Base-by-base conservation (phyloP, 2,329 filamentous ascomycete species). In the Mycosphaerella sp. region DNA sequence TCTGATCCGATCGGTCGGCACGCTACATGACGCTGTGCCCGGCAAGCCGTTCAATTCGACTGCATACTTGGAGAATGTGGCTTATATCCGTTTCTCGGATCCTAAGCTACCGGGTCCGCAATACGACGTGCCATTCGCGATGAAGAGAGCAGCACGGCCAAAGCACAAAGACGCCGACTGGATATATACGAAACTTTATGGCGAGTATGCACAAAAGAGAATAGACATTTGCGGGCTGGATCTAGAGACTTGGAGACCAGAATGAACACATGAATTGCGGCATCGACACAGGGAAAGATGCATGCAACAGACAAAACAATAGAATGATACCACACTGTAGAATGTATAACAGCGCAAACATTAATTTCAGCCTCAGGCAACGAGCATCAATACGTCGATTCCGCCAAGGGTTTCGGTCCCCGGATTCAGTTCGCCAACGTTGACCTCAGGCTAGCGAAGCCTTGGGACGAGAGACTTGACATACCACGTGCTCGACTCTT, bases 201-300 rank as follows among this genome's bases (percentile, higher is more conserved):
- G 75, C 38, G 64, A 67, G 34, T 80, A 77, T 62, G 73, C 75
- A 45, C 72, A 76, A 59, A 70, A 70, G 60, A 69, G 77, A 51
- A 76, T 76, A 72, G 76, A 78, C 53, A 72, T 78, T 47, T 80
- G 77, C 63, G 77, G 76, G 47, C 65, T 80, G 56, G 77, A 78
- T 59, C 64, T 80, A 59, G 76, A 78, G 65, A 64, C 62, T 21
- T 76, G 73, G 67, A 57, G 62, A 10, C 53, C 48, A 4, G 36
- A 48, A 14, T 48, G 45, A 47, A 6, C 26, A 29, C 26, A 29
- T 29, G 5, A 29, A 29, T 29, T 29, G n/a, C 31, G 43, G 29
- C n/a, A 41, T 32, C 17, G 9, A 49, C 26, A 6, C 26, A 29
- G 26, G 5, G 0, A 7, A 29, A 29, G 5, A 21, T 29, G 26